Base-by-base conservation (phyloP, 2,329 filamentous ascomycete genomes). In the Hymenoscyphus infarciens region DNA sequence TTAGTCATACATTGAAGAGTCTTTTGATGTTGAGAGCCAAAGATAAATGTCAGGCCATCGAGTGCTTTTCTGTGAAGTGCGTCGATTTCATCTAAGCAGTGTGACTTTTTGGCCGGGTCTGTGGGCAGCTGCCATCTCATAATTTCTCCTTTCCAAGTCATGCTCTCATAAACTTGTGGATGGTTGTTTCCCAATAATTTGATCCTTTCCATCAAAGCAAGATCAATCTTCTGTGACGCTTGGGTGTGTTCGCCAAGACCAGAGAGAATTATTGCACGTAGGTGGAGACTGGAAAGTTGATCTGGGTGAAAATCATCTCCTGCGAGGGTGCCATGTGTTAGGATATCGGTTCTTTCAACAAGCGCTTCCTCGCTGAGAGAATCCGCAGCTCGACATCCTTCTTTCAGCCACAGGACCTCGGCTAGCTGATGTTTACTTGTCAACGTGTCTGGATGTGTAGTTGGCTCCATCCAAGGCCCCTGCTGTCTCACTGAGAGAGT, bases 91-190 rank as follows among this genome's bases (percentile, higher is more conserved):
- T 68, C 63, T 10, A 70, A 62, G 8, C 57, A 62, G 55, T 68
- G 62, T n/a, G 45, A 52, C 16, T 61, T 63, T 15, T 66, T 68
- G 56, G 22, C 60, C 54, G 25, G 56, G 54, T 31, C 59, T 49
- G 11, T 38, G 27, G 67, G 66, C 1, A 69, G 68, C 38, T 70
- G 68, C 1, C 56, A 60, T 5, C 69, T 64, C 63, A 70, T 57
- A 15, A 71, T 70, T 33, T 70, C 68, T n/a, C 65, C 69, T 63
- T 69, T 69, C 63, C 66, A 69, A 4, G 68, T 71, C 62, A 69
- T 65, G 55, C 62, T 66, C 2, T 67, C 49, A 8, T 67, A 66
- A 2, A 66, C 61, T 22, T 71, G 68, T 2, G 69, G 68, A 19
- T 71, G 68, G 19, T 62, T 60, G 35, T 63, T 63, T 13, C 69